Conservation (phyloP, 768 basidiomycete genomes). For the Podaxis sp. region DNA sequence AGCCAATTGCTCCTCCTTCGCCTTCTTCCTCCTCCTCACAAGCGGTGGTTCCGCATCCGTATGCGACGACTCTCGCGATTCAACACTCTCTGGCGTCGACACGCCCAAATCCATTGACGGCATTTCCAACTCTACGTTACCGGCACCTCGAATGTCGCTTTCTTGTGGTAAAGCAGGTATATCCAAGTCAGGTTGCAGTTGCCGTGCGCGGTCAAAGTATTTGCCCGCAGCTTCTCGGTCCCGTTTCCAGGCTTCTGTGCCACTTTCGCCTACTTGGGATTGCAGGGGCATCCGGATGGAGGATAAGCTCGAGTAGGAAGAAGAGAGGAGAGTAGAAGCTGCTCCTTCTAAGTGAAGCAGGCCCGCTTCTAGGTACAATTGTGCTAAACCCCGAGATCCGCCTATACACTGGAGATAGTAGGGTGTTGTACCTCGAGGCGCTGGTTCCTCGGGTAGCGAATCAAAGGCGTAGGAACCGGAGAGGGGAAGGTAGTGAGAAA, state of each 20-base stretch:
- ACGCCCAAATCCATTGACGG: slow-evolving; percentile 54
- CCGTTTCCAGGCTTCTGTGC: slow-evolving; percentile 68
- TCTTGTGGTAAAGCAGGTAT: slow-evolving; percentile 63
- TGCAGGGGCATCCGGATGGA: slow-evolving; percentile 66
- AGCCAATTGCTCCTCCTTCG: slow-evolving; percentile 51
- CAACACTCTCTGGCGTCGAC: slow-evolving; percentile 30
- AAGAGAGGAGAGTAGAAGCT: slow-evolving; percentile 63
- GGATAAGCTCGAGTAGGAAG: slow-evolving; percentile 73
- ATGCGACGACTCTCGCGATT: slow-evolving; percentile 29
- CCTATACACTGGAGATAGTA: slow-evolving; percentile 70
- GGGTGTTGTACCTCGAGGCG: slow-evolving; percentile 44
- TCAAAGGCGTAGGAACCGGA: slow-evolving; percentile 38
- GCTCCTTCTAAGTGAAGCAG: slow-evolving; percentile 79
- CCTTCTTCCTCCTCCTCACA: slow-evolving; percentile 49
- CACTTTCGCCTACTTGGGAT: slow-evolving; percentile 47
- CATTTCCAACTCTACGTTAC: slow-evolving; percentile 51
- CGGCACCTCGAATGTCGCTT: slow-evolving; percentile 22
- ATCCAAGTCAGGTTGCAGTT: slow-evolving; percentile 58
- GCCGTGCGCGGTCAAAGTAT: slow-evolving; percentile 69
- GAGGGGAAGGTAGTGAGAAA: slow-evolving; percentile 66
- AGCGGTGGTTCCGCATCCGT: slow-evolving; percentile 33
- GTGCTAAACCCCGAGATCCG: slow-evolving; percentile 61
- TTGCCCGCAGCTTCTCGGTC: slow-evolving; percentile 67
- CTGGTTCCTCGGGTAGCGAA: slow-evolving; percentile 27
- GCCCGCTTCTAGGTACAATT: slow-evolving; percentile 75